phyloP scores from a whole-genome alignment of 768 basidiomycete genomes.

The Clavaria fumosa region DNA sequence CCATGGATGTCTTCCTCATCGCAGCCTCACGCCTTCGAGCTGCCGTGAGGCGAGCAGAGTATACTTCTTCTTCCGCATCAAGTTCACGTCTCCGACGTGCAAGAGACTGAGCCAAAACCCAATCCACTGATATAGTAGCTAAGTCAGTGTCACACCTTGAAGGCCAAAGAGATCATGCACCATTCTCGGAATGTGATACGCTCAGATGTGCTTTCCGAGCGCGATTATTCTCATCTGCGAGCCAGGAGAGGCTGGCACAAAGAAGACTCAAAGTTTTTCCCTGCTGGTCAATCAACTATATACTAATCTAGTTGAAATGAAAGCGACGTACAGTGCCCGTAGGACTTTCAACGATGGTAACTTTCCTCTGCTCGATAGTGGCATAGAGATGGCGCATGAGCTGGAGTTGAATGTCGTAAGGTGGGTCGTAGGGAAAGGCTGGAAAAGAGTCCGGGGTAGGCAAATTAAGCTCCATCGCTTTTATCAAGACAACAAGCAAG shows the following conservation, averaged over 20 bases:
- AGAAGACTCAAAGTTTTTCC: conserved; percentile 79
- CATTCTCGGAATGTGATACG: conserved; percentile 20
- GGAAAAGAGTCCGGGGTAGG: conserved; percentile 54
- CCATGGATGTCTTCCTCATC: conserved; percentile 36
- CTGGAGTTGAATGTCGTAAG: conserved; percentile 72
- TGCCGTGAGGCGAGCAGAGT: conserved; percentile 39
- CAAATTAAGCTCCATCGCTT: conserved; percentile 19
- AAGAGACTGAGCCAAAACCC: conserved; percentile 62
- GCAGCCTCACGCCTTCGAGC: conserved; percentile 51
- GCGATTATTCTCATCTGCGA: conserved; percentile 52
- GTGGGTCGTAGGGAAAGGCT: conserved; percentile 70
- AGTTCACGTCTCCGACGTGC: conserved; percentile 49
- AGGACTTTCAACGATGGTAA: conserved; percentile 79
- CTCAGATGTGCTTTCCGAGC: conserved; percentile 50
- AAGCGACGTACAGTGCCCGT: conserved; percentile 58
- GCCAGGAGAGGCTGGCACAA: conserved; percentile 63
- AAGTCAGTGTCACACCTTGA: conserved; percentile 10
- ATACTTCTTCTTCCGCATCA: conserved; percentile 50
- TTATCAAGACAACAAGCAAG: too few species aligned
- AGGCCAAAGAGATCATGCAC: too few species aligned
- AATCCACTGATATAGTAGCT: conserved; percentile 37
- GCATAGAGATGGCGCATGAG: conserved; percentile 82
- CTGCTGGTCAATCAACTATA: conserved; percentile 26
- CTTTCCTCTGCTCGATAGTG: conserved; percentile 55
- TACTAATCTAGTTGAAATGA: neutral